Percentiles rank a stretch among this genome's conserved stretches.
Conservation (phyloP, 352 stramenopile genomes). For the Phytophthora syringae region DNA sequence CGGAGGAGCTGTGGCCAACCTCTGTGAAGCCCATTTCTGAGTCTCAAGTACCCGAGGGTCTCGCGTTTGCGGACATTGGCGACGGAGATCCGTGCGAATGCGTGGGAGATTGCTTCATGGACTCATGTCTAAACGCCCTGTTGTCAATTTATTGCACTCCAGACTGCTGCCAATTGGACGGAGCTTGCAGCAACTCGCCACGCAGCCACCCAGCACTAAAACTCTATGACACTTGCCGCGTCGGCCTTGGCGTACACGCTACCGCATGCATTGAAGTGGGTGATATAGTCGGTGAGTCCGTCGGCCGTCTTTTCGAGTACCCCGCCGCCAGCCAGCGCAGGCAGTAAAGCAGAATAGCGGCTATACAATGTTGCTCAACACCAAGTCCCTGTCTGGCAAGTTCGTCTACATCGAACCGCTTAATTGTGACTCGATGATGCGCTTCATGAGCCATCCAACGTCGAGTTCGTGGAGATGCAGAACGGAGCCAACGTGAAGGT, state of each 20-base stretch:
- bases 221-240: neutral
- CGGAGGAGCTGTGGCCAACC: too few species aligned
- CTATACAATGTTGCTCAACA: neutral
- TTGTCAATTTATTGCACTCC: too few species aligned
- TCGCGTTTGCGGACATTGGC: too few species aligned
- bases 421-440: neutral
- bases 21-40: too few species aligned
- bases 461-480: slow-evolving; percentile 1
- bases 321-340: neutral
- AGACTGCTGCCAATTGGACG: too few species aligned
- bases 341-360: slow-evolving; percentile 1
- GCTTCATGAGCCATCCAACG: neutral
- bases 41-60: too few species aligned
- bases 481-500: neutral
- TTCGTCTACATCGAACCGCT: too few species aligned
- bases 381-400: neutral
- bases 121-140: too few species aligned
- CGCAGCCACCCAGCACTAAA: neutral
- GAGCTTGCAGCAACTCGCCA: slow-evolving; percentile 2
- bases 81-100: too few species aligned
- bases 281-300: neutral
- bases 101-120: too few species aligned
- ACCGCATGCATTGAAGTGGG: too few species aligned
- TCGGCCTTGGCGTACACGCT: neutral
- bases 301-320: neutral